Percentiles rank a stretch among this genome's conserved stretches.
Evolutionary conservation across 495 filamentous ascomycete genomes (phyloP).

Genomic region (Tuber magnatum): DNA sequence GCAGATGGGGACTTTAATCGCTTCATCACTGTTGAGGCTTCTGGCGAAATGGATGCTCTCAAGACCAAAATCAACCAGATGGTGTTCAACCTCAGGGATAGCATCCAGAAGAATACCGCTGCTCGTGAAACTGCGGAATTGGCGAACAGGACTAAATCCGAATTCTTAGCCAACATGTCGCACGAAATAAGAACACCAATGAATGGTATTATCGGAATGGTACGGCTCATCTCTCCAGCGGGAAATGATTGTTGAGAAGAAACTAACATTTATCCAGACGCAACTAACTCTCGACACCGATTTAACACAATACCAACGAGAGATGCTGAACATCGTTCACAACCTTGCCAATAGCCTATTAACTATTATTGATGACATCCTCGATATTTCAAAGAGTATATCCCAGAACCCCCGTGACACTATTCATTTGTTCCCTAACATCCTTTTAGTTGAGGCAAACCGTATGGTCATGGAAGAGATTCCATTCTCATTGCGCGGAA

Average conservation of each 20-base stretch:
- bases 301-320: constrained; percentile 85
- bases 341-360: constrained; percentile 93
- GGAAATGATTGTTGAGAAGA: background rate
- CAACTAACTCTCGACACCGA: constrained; percentile 95
- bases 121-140: constrained; percentile 93
- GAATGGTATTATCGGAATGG: constrained; percentile 49
- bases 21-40: constrained; percentile 94
- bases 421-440: background rate
- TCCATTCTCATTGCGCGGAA: constrained; percentile 88
- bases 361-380: constrained; percentile 98
- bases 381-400: constrained; percentile 89
- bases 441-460: constrained; percentile 68
- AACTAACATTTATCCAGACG: constrained; percentile 78
- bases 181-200: constrained; percentile 98
- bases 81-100: constrained; percentile 91
- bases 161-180: constrained; percentile 98
- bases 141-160: constrained; percentile 96
- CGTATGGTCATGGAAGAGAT: constrained; percentile 99
- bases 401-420: background rate
- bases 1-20: constrained; percentile 96
- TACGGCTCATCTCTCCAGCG: constrained; percentile 11
- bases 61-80: constrained; percentile 99
- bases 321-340: constrained; percentile 99
- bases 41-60: constrained; percentile 97
- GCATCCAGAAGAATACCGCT: constrained; percentile 95